These are phyloP conservation scores for Oryza glumipatula DNA, from an alignment of 176 grass and related monocot genomes.

Conservation along the genomic window DNA sequence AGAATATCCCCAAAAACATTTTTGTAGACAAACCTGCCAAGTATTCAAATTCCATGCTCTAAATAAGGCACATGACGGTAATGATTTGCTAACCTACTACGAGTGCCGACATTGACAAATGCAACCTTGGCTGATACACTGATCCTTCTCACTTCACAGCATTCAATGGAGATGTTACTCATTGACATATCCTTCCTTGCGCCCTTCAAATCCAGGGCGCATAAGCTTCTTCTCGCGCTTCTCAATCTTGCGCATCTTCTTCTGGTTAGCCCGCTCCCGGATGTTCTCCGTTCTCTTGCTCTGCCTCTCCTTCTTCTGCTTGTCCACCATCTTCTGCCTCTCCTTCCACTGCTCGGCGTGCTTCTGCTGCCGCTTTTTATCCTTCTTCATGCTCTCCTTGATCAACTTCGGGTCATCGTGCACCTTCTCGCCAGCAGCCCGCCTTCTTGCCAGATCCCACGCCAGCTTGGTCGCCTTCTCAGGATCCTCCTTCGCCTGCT, in stretches of 20 bases:
- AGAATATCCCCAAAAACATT: constrained; percentile 7
- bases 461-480: constrained; percentile 64
- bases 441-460: constrained; percentile 73
- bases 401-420: constrained; percentile 88
- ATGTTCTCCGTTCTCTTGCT: constrained; percentile 70
- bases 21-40: constrained; percentile 18
- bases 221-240: constrained; percentile 97
- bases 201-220: constrained; percentile 85
- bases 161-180: constrained; percentile 35
- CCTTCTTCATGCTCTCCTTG: constrained; percentile 84
- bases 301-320: constrained; percentile 61
- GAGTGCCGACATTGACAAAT: constrained; percentile 21
- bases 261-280: constrained; percentile 69
- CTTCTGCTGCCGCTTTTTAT: constrained; percentile 73
- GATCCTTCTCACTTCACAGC: not conserved
- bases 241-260: constrained; percentile 80
- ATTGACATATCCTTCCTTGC: constrained; percentile 87
- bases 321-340: constrained; percentile 53
- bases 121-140: constrained; percentile 21
- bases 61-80: constrained; percentile 4
- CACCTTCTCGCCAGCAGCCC: constrained; percentile 83
- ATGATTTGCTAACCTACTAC: constrained; percentile 28
- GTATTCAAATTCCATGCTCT: constrained; percentile 7
- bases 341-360: constrained; percentile 69
- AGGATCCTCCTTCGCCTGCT: constrained; percentile 74